These are phyloP conservation scores for Suillus lakei DNA, from an alignment of 768 basidiomycete species.

Conservation along the genomic window DNA sequence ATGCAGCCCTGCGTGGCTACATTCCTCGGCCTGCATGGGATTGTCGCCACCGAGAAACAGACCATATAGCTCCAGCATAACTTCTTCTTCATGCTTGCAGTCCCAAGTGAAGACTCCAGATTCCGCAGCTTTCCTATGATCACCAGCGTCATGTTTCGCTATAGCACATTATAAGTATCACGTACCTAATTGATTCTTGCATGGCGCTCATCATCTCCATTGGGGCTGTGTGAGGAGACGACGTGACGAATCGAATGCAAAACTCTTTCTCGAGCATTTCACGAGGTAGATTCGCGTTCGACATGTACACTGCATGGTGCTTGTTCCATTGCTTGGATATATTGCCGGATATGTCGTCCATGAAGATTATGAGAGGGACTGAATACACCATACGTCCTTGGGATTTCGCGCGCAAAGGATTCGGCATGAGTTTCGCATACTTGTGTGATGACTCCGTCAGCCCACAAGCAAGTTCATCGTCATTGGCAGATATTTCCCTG, in stretches of 20 bases:
- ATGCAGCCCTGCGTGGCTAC: slow-evolving; percentile 35
- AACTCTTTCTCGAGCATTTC: slow-evolving; percentile 37
- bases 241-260: slow-evolving; percentile 31
- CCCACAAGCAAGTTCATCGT: slow-evolving; percentile 4
- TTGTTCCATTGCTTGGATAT: slow-evolving; percentile 44
- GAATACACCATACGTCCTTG: slow-evolving; percentile 25
- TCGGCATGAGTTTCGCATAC: slow-evolving; percentile 13
- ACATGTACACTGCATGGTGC: slow-evolving; percentile 39
- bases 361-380: slow-evolving; percentile 34
- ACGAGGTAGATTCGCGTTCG: slow-evolving; percentile 34
- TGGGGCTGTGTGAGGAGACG: slow-evolving; percentile 39
- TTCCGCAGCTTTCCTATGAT: slow-evolving; percentile 15
- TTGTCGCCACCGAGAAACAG: slow-evolving; percentile 35
- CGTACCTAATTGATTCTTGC: slow-evolving; percentile 30
- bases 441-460: neutral
- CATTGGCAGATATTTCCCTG: slow-evolving; percentile 11
- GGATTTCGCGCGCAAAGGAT: slow-evolving; percentile 20
- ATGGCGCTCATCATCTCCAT: slow-evolving; percentile 39
- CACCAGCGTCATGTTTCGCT: neutral
- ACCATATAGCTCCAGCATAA: slow-evolving; percentile 28
- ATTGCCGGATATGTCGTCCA: slow-evolving; percentile 43
- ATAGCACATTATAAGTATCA: slow-evolving; percentile 5
- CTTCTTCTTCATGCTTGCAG: slow-evolving; percentile 23
- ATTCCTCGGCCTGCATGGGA: slow-evolving; percentile 42
- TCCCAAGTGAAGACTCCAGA: slow-evolving; percentile 26